A percentile compares a stretch with the other conserved stretches of the same genome.
Evolutionary conservation across 1,284 basidiomycete genomes (phyloP).

Genomic region (Coriolopsis trogii): DNA sequence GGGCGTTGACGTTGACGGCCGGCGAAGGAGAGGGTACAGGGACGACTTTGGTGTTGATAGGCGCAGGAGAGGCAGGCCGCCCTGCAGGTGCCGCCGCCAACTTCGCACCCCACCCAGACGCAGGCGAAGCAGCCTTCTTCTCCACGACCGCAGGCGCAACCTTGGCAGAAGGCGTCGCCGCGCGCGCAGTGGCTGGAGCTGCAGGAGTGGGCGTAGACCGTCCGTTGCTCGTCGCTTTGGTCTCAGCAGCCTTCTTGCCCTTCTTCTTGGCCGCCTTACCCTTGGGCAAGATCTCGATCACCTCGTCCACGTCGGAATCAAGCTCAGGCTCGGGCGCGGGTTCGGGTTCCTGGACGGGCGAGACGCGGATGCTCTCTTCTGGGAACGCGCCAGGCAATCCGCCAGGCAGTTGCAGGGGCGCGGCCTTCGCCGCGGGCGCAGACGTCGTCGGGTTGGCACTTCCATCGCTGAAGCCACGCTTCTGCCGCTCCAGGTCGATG

Average conservation of each 20-base stretch:
- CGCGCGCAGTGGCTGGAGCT: not conserved
- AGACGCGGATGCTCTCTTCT: constrained; percentile 13
- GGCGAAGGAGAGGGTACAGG: not conserved
- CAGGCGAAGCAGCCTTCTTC: constrained; percentile 9
- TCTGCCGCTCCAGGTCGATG: constrained; percentile 13
- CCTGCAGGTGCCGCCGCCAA: not conserved
- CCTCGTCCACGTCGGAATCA: constrained; percentile 22
- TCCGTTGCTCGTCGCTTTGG: constrained; percentile 8
- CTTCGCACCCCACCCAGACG: constrained; percentile 6
- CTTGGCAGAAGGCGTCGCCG: not conserved
- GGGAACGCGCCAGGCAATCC: constrained; percentile 24
- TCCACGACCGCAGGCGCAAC: constrained; percentile 4
- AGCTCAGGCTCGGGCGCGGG: constrained; percentile 12
- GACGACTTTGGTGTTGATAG: constrained; percentile 13
- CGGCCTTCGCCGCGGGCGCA: constrained; percentile 13
- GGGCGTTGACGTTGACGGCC: too few relatives aligned
- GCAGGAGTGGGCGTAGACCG: constrained; percentile 20
- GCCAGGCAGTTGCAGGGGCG: too few relatives aligned
- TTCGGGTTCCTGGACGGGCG: constrained; percentile 1
- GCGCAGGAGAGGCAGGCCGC: constrained; percentile 15
- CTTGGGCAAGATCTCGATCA: constrained; percentile 19
- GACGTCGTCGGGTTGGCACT: too few relatives aligned
- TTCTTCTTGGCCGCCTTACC: constrained; percentile 23
- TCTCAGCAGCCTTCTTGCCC: constrained; percentile 17
- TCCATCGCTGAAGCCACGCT: constrained; percentile 10